Evolutionary conservation across 768 basidiomycete species (phyloP), one percentile per base, ranked within the genome.

Genomic region (Neoboletus magnificus): DNA sequence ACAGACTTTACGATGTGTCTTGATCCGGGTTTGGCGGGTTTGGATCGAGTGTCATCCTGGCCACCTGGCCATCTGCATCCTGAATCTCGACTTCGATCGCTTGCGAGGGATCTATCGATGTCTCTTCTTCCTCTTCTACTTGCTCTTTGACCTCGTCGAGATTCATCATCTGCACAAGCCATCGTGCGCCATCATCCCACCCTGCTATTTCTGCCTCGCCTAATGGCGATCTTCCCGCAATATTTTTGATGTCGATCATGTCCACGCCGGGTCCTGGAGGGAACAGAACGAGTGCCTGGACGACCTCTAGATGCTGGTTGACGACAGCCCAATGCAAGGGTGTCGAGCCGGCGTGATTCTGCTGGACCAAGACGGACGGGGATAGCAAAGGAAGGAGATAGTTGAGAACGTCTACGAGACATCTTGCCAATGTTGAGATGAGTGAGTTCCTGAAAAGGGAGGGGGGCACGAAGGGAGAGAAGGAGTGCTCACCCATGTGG

Each of bases 321-420:
- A 93, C 70, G 3, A 89, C 83, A 0, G 94, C 93, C 94, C 94
- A 97, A 66, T 98, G 95, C 7, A 97, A 73, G 8, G 95, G 80
- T 3, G 91, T 95, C 25, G 94, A 95, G 49, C 84, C 79, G 0
- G 89, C 79, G 29, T 69, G 69, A 66, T 97, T 49, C 27, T 49
- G 36, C 12, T 6, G 36, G 25, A 9, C 15, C n/a, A 39, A 20
- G 4, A 20, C 7, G 36, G 37, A 39, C 2, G 36, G 8, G 35
- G 68, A 3, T 77, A 71, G 18, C 51, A 83, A 67, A 2, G 91
- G 81, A 4, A 96, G 78, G 15, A 98, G 78, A 63, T 83, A 85
- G 45, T 85, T 77, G 43, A 97, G 79, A 11, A 91, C 67, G 60
- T 93, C 93, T 96, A 73, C 48, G 62, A 57, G 52, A 67, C 59